Evolutionary conservation across 306 rosid genomes (phyloP), one percentile per base, ranked within the genome.

Genomic region (Lathyrus aphaca): DNA sequence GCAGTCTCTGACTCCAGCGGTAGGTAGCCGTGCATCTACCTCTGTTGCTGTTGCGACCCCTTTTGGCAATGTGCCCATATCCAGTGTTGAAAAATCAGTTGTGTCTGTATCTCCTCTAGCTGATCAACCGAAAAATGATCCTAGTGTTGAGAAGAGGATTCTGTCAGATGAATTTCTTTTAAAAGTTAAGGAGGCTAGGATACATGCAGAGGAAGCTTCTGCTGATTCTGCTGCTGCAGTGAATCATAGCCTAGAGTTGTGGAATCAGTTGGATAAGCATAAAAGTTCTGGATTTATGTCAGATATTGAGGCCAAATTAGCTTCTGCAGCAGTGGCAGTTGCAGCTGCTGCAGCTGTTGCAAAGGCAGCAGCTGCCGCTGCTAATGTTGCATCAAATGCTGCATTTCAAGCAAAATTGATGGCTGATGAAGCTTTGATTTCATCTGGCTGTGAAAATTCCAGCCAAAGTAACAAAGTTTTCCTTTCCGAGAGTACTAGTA

Each of bases 281-380:
- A 91, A 82, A 69, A 74, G 70, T 74, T 95, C 97, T 55, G 86
- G 90, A 58, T 70, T 87, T 76, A 82, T 77, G 64, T 73, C 92
- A 12, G 97, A 84, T 51, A 79, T 81, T 79, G 91, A 95, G 80
- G 85, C 91, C 38, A 89, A 83, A 83, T 69, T 95, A 82, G 91
- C 96, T 73, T 89, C 92, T 70, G 99, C 97, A 15, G 96, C 96
- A 48, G 87, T 82, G 64, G 89, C 97, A n/a, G 72, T 85, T 19
- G 95, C 96, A 8, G 99, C 99, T 1, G 96, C 99, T 8, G 92
- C 99, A 11, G 88, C 99, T 58, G 96, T 95, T 57, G 95, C 99
- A 17, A 88, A 83, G 86, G 97, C 99, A 8, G 99, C 97, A 0
- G 97, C 99, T 27, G 99, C 99, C 0, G 97, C 93, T 64, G 97